These are phyloP conservation scores for Exophiala bonariae DNA, from an alignment of 2,329 filamentous ascomycete genomes.

Conservation along the genomic window DNA sequence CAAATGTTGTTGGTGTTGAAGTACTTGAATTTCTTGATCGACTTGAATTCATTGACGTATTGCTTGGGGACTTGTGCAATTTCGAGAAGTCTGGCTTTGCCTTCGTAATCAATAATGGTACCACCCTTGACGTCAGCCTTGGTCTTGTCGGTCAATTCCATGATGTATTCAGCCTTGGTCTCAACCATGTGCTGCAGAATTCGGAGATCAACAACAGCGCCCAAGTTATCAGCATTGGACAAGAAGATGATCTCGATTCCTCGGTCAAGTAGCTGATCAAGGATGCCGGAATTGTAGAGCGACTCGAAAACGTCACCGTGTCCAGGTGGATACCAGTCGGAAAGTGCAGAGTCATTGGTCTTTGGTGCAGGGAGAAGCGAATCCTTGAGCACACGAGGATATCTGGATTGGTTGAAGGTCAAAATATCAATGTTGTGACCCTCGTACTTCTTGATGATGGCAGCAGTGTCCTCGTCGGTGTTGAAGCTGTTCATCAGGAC, in stretches of 20 bases:
- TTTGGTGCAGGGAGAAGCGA: conserved; percentile 95
- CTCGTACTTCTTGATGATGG: conserved; percentile 99
- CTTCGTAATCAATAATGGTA: conserved; percentile 99
- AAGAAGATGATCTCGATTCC: conserved; percentile 98
- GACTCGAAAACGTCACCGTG: conserved; percentile 99
- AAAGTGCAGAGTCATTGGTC: conserved; percentile 79
- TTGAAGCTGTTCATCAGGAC: conserved; percentile 99
- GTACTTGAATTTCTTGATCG: conserved; percentile 99
- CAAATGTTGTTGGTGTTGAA: conserved; percentile 99
- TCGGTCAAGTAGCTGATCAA: conserved; percentile 92
- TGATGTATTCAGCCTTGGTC: conserved; percentile 96
- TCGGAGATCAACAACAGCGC: conserved; percentile 94
- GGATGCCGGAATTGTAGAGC: conserved; percentile 96
- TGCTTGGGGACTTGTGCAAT: conserved; percentile 99
- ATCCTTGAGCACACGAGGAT: conserved; percentile 97
- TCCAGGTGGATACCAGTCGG: conserved; percentile 97
- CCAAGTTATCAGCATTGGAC: conserved; percentile 98
- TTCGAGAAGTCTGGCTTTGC: conserved; percentile 92
- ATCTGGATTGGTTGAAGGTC: conserved; percentile 99
- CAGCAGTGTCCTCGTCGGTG: conserved; percentile 95
- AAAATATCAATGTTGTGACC: conserved; percentile 99
- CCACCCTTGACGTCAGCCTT: conserved; percentile 99
- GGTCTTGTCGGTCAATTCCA: conserved; percentile 99
- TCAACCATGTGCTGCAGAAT: conserved; percentile 99
- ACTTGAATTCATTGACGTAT: conserved; percentile 99